phyloP scores from a whole-genome alignment of 202 grass and related monocot species.

The Dendrocalamus latiflorus region DNA sequence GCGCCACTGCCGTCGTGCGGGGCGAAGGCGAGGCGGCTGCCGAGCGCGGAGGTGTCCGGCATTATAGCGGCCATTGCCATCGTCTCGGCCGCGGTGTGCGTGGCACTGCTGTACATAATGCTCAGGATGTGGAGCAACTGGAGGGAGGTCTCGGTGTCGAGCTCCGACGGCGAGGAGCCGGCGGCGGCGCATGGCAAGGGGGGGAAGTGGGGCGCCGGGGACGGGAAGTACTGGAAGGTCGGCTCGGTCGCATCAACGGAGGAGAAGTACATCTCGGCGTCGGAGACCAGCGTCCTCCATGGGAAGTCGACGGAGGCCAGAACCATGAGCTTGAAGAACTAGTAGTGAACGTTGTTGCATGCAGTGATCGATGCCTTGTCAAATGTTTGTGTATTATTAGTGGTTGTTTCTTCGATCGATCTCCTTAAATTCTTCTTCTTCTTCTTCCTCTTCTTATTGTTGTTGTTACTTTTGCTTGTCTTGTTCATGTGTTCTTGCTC shows the following conservation, averaged over 20 bases:
- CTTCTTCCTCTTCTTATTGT: too few species aligned
- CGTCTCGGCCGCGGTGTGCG: conserved; percentile 56
- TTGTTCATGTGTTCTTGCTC: conserved; percentile 4
- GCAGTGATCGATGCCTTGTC: background rate
- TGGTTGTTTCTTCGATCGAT: background rate
- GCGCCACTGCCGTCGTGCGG: conserved; percentile 24
- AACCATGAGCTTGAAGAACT: conserved; percentile 16
- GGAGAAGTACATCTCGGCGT: conserved; percentile 47
- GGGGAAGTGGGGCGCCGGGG: too few species aligned
- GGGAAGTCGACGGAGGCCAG: conserved; percentile 16
- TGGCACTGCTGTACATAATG: conserved; percentile 73
- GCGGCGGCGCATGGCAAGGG: background rate
- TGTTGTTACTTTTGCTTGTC: background rate
- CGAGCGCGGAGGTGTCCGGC: conserved; percentile 44
- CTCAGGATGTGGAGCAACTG: conserved; percentile 83
- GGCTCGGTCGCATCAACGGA: conserved; percentile 23
- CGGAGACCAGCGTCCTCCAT: conserved; percentile 42
- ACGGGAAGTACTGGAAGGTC: conserved; percentile 64
- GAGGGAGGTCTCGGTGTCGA: conserved; percentile 62
- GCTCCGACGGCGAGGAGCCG: conserved; percentile 57
- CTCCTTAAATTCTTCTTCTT: background rate
- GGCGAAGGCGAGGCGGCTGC: conserved; percentile 12
- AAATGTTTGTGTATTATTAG: background rate
- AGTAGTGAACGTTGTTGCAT: background rate
- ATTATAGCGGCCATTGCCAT: conserved; percentile 67